These are phyloP conservation scores for Corinectria fuckeliana DNA, from an alignment of 2,329 filamentous ascomycete species.

Conservation along the genomic window DNA sequence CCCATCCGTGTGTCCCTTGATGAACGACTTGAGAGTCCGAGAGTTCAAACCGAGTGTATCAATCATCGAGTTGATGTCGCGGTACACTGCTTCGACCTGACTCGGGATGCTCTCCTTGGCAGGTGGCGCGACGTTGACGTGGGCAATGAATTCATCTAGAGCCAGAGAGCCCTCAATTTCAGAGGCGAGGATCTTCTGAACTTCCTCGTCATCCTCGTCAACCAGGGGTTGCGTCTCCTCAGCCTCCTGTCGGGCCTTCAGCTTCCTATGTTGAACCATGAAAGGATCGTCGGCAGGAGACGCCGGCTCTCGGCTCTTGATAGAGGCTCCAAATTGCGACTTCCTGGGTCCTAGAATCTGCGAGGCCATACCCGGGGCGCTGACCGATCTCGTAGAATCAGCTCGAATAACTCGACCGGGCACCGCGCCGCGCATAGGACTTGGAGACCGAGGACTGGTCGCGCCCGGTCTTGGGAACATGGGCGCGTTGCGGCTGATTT, in stretches of 20 bases:
- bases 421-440: constrained; percentile 68
- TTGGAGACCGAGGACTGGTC: constrained; percentile 74
- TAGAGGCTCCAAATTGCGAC: constrained; percentile 47
- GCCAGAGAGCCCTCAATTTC: constrained; percentile 66
- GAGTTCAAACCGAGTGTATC: constrained; percentile 88
- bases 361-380: constrained; percentile 65
- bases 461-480: constrained; percentile 61
- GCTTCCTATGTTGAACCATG: constrained; percentile 57
- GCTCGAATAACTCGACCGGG: constrained; percentile 56
- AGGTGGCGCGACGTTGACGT: constrained; percentile 59
- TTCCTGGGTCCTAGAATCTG: constrained; percentile 55
- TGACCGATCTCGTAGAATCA: constrained; percentile 63
- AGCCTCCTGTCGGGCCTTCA: constrained; percentile 61
- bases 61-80: constrained; percentile 92
- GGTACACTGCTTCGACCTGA: constrained; percentile 72
- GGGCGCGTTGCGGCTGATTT: constrained; percentile 57
- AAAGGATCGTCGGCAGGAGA: constrained; percentile 53
- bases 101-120: constrained; percentile 64
- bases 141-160: constrained; percentile 72
- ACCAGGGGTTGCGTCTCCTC: constrained; percentile 64
- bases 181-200: constrained; percentile 67
- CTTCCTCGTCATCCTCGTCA: constrained; percentile 73
- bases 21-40: constrained; percentile 68
- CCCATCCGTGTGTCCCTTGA: constrained; percentile 70
- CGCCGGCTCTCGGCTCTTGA: constrained; percentile 45